Evolutionary conservation across 306 rosid genomes (phyloP), one percentile per base, ranked within the genome.

Genomic region (Comarum palustre): DNA sequence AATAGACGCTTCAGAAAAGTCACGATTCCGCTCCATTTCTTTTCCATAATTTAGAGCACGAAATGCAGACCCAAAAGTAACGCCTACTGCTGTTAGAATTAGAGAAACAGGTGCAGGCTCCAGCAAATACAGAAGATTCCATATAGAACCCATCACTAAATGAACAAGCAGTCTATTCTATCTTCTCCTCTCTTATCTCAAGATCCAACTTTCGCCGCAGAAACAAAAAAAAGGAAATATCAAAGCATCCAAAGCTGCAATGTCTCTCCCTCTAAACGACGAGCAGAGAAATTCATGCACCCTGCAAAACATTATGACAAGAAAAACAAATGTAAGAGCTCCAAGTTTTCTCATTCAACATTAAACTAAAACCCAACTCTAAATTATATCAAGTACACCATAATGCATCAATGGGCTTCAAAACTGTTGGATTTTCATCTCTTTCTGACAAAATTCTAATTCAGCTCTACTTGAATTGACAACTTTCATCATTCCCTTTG

Each of bases 21-120:
- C 95, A 55, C 72, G 96, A 61, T 90, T 94, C 12, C 86, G 91
- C 84, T 91, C 99, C 97, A 91, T 94, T 82, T 94, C 99, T 81
- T 94, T 94, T 71, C 92, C 99, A 69, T 89, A 90, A 58, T 89
- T 94, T 16, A 94, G 85, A 72, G 99, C 96, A 20, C 99, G 95
- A 75, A 94, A 94, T 61, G 99, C 99, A 66, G 97, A 76, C 66
- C 91, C 99, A 81, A 91, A 95, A 65, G 97, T 88, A 80, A 91
- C 99, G 65, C 89, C 90, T 71, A 95, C 97, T 20, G 99, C 97
- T 0, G 97, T 94, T 36, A 85, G 41, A 58, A 94, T 91, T 22
- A 95, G 96, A 1, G 90, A 77, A 16, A 92, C 62, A 0, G 99
- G 96, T 38, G 97, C 97, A 72, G 97, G 97, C 83, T 95, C 97